Evolutionary conservation across 345 rosid genomes (phyloP), one percentile per base, ranked within the genome.

Genomic region (Eucalyptus melliodora): DNA sequence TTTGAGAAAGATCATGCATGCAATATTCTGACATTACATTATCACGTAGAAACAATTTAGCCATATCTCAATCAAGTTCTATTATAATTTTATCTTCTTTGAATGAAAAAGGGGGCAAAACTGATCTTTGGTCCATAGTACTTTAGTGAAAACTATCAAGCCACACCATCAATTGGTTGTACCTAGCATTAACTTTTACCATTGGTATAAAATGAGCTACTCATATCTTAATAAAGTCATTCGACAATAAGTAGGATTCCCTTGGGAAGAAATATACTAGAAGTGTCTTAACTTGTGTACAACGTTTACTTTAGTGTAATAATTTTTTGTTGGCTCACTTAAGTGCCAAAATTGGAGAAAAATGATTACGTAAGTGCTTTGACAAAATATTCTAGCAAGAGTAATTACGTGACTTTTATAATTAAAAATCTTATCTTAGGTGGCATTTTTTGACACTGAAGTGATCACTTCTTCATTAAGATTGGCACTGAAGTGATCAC

Each of bases 191-290:
- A 72, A 21, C 47, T 12, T 6, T 11, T 34, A 55, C 42, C 37
- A 34, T 86, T 7, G 4, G 69, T 9, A 17, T 30, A 16, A 31
- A 86, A 51, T 6, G 19, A 50, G 49, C 88, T 37, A 86, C 45
- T 59, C 67, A 34, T 60, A 94, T 94, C 96, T 96, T 94, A 53
- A 92, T 51, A 89, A 96, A 95, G 90, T 94, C 96, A 86, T 92
- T 93, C 90, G 93, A 83, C 89, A 77, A 89, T 26, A 95, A 92
- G 90, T 87, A 93, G 24, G 95, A 94, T 72, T 94, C 95, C 89
- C 89, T 93, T 56, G 96, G 8, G 55, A 50, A 3, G 1, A 51
- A 51, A 51, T 50, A 51, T 51, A 51, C 21, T 51, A 51, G 1
- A 51, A 51, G 55, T 51, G 55, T 51, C 55, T 51, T 6, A 51